A percentile compares a stretch with the other conserved stretches of the same genome.
Conservation (phyloP, 169 alveolate species). For the Eimeria necatrix region DNA sequence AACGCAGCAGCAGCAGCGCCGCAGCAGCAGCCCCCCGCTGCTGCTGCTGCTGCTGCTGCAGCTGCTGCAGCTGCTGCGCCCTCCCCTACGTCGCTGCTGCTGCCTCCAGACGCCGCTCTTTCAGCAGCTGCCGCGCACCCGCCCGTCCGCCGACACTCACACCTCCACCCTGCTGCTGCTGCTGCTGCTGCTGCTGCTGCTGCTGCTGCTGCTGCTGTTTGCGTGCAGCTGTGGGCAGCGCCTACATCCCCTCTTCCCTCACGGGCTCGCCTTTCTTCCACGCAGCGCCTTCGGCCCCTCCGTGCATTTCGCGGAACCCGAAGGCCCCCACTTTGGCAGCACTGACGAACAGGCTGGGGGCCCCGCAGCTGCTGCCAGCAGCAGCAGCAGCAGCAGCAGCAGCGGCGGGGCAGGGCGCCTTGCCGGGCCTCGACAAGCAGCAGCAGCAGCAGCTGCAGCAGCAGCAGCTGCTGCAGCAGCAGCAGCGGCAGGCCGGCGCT, state of each 20-base stretch:
- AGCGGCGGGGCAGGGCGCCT: constrained; percentile 1
- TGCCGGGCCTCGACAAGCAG: not conserved
- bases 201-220: not conserved
- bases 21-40: too few relatives aligned
- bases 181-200: not conserved
- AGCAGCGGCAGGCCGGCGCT: constrained; percentile 29
- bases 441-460: constrained; percentile 40
- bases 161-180: too few relatives aligned
- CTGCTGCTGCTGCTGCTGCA: not conserved
- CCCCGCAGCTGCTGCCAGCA: not conserved
- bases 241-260: constrained; percentile 60
- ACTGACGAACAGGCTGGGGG: constrained; percentile 36
- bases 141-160: too few relatives aligned
- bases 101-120: not conserved
- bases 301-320: constrained; percentile 26
- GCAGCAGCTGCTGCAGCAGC: constrained; percentile 40
- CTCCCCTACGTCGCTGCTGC: not conserved
- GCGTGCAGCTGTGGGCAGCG: constrained; percentile 67
- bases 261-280: constrained; percentile 80
- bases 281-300: constrained; percentile 77
- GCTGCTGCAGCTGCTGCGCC: constrained; percentile 1
- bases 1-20: not conserved
- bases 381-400: constrained; percentile 65
- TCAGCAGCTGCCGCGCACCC: not conserved
- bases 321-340: constrained; percentile 65